Conservation (phyloP, 163 green algal genomes). For the Scenedesmus sp. region DNA sequence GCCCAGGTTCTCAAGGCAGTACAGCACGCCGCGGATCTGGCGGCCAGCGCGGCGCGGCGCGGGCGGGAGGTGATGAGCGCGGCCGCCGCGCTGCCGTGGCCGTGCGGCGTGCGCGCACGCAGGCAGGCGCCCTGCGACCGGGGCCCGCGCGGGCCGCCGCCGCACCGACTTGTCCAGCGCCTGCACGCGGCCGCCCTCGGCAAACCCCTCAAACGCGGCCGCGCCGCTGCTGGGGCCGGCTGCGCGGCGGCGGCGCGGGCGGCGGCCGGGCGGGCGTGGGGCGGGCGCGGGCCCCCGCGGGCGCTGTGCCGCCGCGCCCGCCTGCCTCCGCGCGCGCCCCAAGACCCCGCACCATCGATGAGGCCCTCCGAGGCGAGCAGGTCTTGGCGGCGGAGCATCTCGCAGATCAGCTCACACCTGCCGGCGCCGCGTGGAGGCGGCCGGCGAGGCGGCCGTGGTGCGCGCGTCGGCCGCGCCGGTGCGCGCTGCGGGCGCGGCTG, state of each 20-base stretch:
- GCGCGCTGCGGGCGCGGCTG: no score
- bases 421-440: no score
- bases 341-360: conserved; percentile 9
- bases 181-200: conserved; percentile 11
- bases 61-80: background rate
- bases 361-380: conserved; percentile 21
- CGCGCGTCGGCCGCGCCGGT: no score
- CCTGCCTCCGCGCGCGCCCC: no score
- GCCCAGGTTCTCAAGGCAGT: conserved; percentile 29
- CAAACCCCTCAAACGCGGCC: conserved; percentile 29
- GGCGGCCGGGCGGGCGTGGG: no score
- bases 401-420: conserved; percentile 35
- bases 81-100: no score
- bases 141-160: no score
- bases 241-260: no score
- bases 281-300: no score
- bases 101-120: no score
- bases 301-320: no score
- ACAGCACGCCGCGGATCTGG: conserved; percentile 34
- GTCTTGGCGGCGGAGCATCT: conserved; percentile 27
- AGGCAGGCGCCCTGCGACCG: background rate
- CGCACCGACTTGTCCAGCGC: conserved; percentile 36
- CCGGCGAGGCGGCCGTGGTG: no score
- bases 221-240: conserved; percentile 13
- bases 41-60: background rate